A percentile compares a stretch with the other conserved stretches of the same genome.
Conservation (phyloP, 2,329 filamentous ascomycete species). For the Venturia nashicola region DNA sequence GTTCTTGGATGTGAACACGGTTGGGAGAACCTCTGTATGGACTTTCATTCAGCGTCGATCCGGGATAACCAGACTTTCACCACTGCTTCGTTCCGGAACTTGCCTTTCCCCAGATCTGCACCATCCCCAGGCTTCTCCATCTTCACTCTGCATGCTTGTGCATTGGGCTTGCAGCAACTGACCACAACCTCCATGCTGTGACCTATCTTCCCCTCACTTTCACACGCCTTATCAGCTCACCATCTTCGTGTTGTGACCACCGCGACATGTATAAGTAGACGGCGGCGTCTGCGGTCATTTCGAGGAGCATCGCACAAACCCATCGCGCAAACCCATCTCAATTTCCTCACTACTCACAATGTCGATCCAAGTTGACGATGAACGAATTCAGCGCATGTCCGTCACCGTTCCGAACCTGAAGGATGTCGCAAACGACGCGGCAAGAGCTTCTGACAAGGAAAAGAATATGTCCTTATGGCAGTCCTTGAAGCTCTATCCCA, state of each 20-base stretch:
- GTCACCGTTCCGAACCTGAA: slow-evolving; percentile 6
- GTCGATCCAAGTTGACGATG: slow-evolving; percentile 6
- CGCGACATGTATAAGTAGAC: background rate
- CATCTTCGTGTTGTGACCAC: background rate
- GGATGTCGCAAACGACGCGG: slow-evolving; percentile 7
- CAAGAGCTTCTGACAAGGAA: slow-evolving; percentile 26
- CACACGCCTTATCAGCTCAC: background rate
- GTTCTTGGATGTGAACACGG: no score
- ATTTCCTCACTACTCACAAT: background rate
- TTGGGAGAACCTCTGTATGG: background rate
- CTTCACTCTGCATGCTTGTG: background rate
- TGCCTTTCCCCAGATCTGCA: background rate
- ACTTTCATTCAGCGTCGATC: background rate
- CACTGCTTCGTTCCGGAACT: background rate
- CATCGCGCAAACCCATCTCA: background rate
- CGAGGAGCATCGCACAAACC: background rate
- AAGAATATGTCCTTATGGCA: slow-evolving; percentile 48
- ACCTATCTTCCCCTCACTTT: background rate
- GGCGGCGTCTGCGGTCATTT: background rate
- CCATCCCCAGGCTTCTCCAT: background rate
- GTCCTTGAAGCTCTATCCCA: slow-evolving; percentile 72
- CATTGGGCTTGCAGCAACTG: background rate
- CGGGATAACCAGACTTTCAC: background rate
- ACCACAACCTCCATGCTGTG: background rate
- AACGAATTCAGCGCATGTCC: slow-evolving; percentile 8